Evolutionary conservation across 164 flowering plant genomes (phyloP), one percentile per base, ranked within the genome.

Genomic region (Dillenia turbinata): DNA sequence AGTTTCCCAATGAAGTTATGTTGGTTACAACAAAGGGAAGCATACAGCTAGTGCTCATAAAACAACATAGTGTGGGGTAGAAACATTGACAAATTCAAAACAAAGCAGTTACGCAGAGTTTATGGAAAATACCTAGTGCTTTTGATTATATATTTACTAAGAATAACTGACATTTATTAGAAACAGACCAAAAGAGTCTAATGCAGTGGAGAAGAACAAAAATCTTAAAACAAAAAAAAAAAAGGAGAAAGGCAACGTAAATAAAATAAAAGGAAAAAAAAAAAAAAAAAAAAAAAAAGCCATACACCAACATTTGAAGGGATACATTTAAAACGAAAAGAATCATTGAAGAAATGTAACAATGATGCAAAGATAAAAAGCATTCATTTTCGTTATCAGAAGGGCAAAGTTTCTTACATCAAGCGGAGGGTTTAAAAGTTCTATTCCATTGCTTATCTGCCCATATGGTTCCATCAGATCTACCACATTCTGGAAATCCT

Each of bases 381-480:
- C 44, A 1, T 19, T 19, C 22, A 19, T 19, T 19, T 19, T 19
- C 1, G 22, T 19, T 19, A 19, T 1, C 22, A 19, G 22, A 19
- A 19, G 22, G 22, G 22, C 17, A 51, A 52, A 68, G 55, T 52
- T 64, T 57, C 97, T 87, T 84, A 93, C 98, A 79, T 90, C 92
- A 78, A 90, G 77, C 49, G 96, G 87, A 66, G 96, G 96, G 73
- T 57, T 83, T 43, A 84, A 69, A 68, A 87, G 78, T 64, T 93
- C 98, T 47, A 90, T 86, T 65, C 97, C 98, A 68, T 85, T 88
- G 80, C 78, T 89, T 72, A 87, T 86, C 73, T 83, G 89, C 63
- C 96, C 97, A 81, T 89, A 90, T 68, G 97, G 97, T 65, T 93
- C 97, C 98, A 93, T 93, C 46, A 82, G 75, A 69, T 93, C 91